Base-by-base conservation (phyloP, 2,329 filamentous ascomycete genomes). In the Pleomassaria siparia region DNA sequence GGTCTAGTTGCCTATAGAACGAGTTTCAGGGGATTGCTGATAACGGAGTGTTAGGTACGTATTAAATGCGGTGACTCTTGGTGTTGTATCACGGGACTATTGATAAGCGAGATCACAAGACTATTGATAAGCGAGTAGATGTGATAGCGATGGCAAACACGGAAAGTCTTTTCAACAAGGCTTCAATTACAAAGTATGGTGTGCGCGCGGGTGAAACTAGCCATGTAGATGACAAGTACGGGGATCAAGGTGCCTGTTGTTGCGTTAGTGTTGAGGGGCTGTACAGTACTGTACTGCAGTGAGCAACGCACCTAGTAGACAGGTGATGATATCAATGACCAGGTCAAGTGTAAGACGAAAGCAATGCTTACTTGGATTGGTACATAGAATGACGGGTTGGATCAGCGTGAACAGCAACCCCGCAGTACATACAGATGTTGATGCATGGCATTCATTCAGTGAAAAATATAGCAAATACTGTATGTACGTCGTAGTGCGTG, bases 311-410 rank as follows among this genome's bases (percentile, higher is more conserved):
- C 56, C 51, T 43, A 50, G 26, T 7, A 54, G 22, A 33, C 54
- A 51, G 15, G 51, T 54, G 24, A 49, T 39, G 29, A 54, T 53
- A 40, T 59, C 54, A 33, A 59, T 36, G n/a, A n/a, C 29, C 16
- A 15, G 22, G 37, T 4, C 15, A 15, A 35, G 6, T 33, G 15
- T 2, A 11, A 6, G 10, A 46, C 4, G 13, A 30, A 16, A 15
- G 6, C 4, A 11, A 18, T 7, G 18, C 50, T 46, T 35, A 56
- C 51, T 32, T 35, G 46, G 22, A 32, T 39, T 51, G 15, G 46
- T 37, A 41, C 54, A 58, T 12, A 53, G 25, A 2, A 53, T 43
- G 24, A 51, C 47, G 21, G 49, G 53, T n/a, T 53, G 49, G 20
- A 49, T 43, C 25, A 58, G 26, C 22, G 54, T 55, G 43, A 55